Base-by-base conservation (phyloP, 2,329 filamentous ascomycete species). In the Trichoderma sp. region DNA sequence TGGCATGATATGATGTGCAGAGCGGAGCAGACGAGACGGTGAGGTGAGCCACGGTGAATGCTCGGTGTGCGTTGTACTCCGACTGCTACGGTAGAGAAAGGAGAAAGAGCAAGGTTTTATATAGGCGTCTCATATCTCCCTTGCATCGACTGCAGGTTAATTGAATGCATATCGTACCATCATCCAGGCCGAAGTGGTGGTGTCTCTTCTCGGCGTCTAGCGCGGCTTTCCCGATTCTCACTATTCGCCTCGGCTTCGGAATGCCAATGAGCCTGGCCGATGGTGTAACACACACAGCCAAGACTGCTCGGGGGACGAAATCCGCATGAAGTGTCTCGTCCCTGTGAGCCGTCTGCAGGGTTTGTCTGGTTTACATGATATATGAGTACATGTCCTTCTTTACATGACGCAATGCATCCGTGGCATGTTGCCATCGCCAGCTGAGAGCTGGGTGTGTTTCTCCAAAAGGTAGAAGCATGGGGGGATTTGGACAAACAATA, bases 381-480 rank as follows among this genome's bases (percentile, higher is more conserved):
- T 45, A 9, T 18, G 41, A 45, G 38, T 2, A 21, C 27, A 33
- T 62, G 6, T 12, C 31, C 8, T 18, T 33, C 27, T 27, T 27
- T 27, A 67, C 62, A 75, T 75, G 74, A 68, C 75, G 75, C 75
- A 56, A 76, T 76, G 62, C 75, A 74, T 50, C 72, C 75, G 53
- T 53, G 24, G 41, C 69, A 76, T 76, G 75, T 74, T 74, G 71
- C 75, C 75, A 76, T 76, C 38, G 24, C 38, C 71, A 74, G 65
- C 74, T 41, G 53, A 72, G 33, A 65, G 27, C 3, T 41, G 38
- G 14, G 45, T 38, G 60, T 27, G 35, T 29, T 35, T 45, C 4
- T 27, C n/a, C 31, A 16, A 33, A 12, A 9, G 35, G 12, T 12
- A 50, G 21, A 9, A 1, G 29, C 33, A 21, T 41, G 18, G 63